A percentile compares a stretch with the other conserved stretches of the same genome.
Evolutionary conservation across 805 yeast genomes (phyloP).

Genomic region (Pichia heedii): DNA sequence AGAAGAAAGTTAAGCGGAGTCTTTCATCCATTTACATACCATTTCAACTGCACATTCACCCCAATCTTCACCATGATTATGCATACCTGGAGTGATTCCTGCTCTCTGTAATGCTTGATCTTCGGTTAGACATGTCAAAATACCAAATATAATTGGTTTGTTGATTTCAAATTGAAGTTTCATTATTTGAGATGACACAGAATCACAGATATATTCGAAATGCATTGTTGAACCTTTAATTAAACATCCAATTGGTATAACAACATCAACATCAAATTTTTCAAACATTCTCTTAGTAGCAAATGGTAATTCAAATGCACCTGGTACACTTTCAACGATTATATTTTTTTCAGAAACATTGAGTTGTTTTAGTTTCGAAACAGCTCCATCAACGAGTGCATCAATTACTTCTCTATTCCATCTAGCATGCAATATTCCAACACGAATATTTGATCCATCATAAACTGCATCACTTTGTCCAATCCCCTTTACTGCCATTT

Average conservation of each 20-base stretch:
- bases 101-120: constrained; percentile 92
- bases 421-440: constrained; percentile 92
- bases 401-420: constrained; percentile 81
- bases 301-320: constrained; percentile 87
- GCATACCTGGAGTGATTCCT: constrained; percentile 69
- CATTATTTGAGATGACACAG: constrained; percentile 83
- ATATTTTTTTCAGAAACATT: constrained; percentile 77
- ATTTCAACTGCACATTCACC: constrained; percentile 98
- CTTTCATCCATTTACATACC: constrained; percentile 39
- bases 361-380: constrained; percentile 44
- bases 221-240: constrained; percentile 98
- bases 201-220: constrained; percentile 92
- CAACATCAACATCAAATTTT: constrained; percentile 58
- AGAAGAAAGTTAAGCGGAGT: background rate
- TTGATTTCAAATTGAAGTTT: constrained; percentile 56
- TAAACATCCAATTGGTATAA: constrained; percentile 88
- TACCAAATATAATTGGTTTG: constrained; percentile 86
- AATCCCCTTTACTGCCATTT: constrained; percentile 77
- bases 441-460: constrained; percentile 33
- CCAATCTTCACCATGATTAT: constrained; percentile 98
- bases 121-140: constrained; percentile 86
- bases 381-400: constrained; percentile 72
- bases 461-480: constrained; percentile 40
- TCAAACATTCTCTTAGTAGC: constrained; percentile 53
- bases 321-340: constrained; percentile 80